A percentile compares a stretch with the other conserved stretches of the same genome.
These are phyloP conservation scores for Thymus mandschuricus DNA, from an alignment of 257 asterid species.

Conservation along the genomic window DNA sequence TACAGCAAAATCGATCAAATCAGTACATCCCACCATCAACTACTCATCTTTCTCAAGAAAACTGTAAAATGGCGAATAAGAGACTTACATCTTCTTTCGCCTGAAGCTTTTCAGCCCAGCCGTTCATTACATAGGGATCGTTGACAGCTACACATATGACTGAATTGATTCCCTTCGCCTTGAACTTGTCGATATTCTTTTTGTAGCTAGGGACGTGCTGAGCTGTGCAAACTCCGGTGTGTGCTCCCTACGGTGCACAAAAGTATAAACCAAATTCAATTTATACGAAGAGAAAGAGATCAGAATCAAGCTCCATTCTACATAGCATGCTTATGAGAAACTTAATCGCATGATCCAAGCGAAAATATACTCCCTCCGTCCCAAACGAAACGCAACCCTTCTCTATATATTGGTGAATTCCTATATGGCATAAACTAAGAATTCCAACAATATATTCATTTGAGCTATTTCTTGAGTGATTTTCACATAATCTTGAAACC, in stretches of 20 bases:
- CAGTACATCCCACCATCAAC: background rate
- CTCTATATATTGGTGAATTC: no score
- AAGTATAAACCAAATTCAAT: constrained; percentile 13
- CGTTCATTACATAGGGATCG: constrained; percentile 83
- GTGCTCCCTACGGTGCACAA: constrained; percentile 65
- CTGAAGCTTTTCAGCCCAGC: constrained; percentile 92
- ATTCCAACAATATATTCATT: background rate
- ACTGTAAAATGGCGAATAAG: background rate
- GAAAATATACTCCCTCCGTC: no score
- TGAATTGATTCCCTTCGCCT: constrained; percentile 85
- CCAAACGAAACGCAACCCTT: no score
- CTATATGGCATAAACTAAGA: background rate
- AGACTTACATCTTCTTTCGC: constrained; percentile 86
- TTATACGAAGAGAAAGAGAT: constrained; percentile 1
- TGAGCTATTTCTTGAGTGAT: background rate
- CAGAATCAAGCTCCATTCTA: background rate
- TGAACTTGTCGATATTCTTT: constrained; percentile 70
- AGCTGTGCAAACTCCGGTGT: constrained; percentile 89
- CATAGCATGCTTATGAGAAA: background rate
- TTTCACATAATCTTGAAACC: background rate
- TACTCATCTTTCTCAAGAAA: constrained; percentile 5
- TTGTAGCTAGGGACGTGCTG: constrained; percentile 97
- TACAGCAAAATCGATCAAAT: background rate
- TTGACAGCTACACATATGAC: constrained; percentile 91
- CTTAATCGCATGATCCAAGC: background rate